Percentiles rank a stretch among this genome's conserved stretches.
These are phyloP conservation scores for Mycocentrospora acerina DNA, from an alignment of 2,329 filamentous ascomycete species.

Conservation along the genomic window DNA sequence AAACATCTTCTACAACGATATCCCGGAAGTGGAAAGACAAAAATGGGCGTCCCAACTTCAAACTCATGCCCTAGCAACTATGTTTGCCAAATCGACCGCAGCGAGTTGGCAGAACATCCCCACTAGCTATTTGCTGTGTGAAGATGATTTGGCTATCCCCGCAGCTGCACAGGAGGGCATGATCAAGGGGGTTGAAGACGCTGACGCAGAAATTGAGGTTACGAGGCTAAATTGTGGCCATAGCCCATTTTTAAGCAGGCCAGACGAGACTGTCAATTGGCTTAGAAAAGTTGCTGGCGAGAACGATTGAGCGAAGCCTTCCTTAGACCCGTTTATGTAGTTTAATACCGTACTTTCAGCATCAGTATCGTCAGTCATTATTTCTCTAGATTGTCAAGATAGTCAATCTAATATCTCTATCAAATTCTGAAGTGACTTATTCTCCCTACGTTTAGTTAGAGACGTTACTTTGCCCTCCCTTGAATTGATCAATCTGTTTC, in stretches of 20 bases:
- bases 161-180: constrained; percentile 34
- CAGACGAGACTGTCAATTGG: constrained; percentile 35
- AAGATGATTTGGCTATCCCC: constrained; percentile 39
- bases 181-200: constrained; percentile 25
- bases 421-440: no score
- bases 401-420: no score
- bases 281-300: constrained; percentile 32
- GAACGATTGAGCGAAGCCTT: no score
- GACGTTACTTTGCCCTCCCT: no score
- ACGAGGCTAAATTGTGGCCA: constrained; percentile 40
- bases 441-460: no score
- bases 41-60: constrained; percentile 21
- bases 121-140: constrained; percentile 40
- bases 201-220: constrained; percentile 31
- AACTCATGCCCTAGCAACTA: constrained; percentile 29
- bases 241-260: constrained; percentile 47
- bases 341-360: no score
- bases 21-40: constrained; percentile 21
- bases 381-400: no score
- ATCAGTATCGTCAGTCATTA: no score
- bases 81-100: constrained; percentile 25
- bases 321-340: no score
- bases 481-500: no score
- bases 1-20: constrained; percentile 31
- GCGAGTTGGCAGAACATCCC: constrained; percentile 41